Evolutionary conservation across 257 asterid species (phyloP).

Genomic region (Petunia secreta): DNA sequence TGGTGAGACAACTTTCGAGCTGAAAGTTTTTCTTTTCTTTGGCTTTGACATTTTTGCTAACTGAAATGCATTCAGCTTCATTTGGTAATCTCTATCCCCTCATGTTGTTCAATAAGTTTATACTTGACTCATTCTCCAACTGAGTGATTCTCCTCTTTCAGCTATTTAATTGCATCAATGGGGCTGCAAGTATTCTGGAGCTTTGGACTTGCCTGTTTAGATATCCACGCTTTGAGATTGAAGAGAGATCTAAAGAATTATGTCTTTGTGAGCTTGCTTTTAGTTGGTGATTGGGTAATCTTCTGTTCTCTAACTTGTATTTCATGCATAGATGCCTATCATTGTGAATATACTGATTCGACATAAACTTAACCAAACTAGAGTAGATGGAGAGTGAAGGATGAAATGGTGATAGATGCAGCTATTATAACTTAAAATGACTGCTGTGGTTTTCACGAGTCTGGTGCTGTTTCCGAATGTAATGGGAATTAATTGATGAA

Average conservation of each 20-base stretch:
- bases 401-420: not conserved
- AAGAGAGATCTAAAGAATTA: not conserved
- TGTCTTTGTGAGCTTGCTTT: not conserved
- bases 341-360: too few species aligned
- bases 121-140: not conserved
- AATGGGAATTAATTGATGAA: constrained; percentile 2
- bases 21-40: not conserved
- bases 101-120: not conserved
- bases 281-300: too few species aligned
- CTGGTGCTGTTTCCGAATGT: not conserved
- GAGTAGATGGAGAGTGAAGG: too few species aligned
- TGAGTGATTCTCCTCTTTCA: not conserved
- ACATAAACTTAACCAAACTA: too few species aligned
- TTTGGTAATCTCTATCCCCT: not conserved
- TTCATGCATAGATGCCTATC: too few species aligned
- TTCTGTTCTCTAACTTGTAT: too few species aligned
- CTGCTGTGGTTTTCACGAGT: not conserved
- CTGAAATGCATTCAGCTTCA: constrained; percentile 8
- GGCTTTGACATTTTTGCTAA: constrained; percentile 1
- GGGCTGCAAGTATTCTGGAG: not conserved
- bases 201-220: not conserved
- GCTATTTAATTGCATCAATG: not conserved
- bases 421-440: not conserved
- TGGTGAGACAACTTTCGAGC: not conserved
- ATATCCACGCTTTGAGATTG: not conserved